These are phyloP conservation scores for Oleoguttula mirabilis DNA, from an alignment of 495 filamentous ascomycete species.

Conservation along the genomic window DNA sequence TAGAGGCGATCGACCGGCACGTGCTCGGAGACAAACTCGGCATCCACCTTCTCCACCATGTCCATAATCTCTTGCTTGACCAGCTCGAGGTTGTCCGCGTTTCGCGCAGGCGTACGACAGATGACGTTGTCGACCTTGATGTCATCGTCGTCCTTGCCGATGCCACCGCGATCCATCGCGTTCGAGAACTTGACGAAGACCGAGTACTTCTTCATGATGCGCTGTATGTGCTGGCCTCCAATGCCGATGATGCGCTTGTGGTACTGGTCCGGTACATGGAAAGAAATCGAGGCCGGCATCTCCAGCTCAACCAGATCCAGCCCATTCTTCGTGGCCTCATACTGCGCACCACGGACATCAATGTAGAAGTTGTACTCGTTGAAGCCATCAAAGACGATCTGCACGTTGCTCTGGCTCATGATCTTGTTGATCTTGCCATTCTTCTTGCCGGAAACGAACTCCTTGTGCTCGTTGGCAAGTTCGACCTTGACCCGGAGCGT, in stretches of 20 bases:
- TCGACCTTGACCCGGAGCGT: conserved; percentile 96
- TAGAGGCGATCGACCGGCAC: conserved; percentile 90
- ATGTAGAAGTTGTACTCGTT: conserved; percentile 99
- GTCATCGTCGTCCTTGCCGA: conserved; percentile 91
- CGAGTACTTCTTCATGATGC: conserved; percentile 99
- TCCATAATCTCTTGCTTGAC: conserved; percentile 99
- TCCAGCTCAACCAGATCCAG: conserved; percentile 92
- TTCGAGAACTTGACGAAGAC: conserved; percentile 99
- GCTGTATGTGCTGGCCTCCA: conserved; percentile 95
- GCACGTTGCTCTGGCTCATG: conserved; percentile 96
- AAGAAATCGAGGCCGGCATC: conserved; percentile 97
- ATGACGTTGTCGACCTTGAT: conserved; percentile 99
- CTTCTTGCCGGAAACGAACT: conserved; percentile 98
- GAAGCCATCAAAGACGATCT: conserved; percentile 97
- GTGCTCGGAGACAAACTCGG: conserved; percentile 86
- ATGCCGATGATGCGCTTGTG: conserved; percentile 99
- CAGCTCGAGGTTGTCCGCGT: conserved; percentile 88
- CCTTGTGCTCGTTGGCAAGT: conserved; percentile 97
- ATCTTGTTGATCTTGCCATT: conserved; percentile 99
- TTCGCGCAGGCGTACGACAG: conserved; percentile 91
- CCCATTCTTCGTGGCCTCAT: conserved; percentile 84
- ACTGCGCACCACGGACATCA: conserved; percentile 81
- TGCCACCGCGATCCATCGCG: conserved; percentile 93
- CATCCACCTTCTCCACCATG: conserved; percentile 96
- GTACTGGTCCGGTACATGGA: conserved; percentile 99